Evolutionary conservation across 2,329 filamentous ascomycete genomes (phyloP).

Genomic region (Penicillium freii): DNA sequence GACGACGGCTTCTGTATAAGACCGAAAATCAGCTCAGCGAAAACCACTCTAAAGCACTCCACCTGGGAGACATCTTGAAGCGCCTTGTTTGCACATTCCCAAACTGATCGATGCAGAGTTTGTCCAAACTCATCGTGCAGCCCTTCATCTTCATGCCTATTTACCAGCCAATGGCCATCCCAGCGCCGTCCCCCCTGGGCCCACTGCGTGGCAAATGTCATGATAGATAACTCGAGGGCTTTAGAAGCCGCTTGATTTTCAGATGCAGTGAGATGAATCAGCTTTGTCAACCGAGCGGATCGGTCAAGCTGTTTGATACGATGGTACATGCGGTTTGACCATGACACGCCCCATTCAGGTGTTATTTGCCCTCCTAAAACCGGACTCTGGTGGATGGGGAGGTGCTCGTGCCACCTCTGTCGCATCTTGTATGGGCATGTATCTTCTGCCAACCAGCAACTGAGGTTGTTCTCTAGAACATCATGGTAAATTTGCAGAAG

Average conservation of each 20-base stretch:
- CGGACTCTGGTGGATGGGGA: not conserved
- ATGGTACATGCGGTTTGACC: not conserved
- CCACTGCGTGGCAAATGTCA: not conserved
- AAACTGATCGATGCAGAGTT: not conserved
- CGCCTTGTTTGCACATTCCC: not conserved
- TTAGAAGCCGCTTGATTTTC: not conserved
- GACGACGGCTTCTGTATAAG: not conserved
- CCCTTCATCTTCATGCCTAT: not conserved
- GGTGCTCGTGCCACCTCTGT: not conserved
- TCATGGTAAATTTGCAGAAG: not conserved
- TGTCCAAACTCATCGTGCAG: not conserved
- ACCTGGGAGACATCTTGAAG: not conserved
- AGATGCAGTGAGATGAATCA: not conserved
- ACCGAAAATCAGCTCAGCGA: not conserved
- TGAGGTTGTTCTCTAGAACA: not conserved
- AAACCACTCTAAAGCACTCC: not conserved
- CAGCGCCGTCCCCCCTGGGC: not conserved
- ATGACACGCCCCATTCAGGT: not conserved
- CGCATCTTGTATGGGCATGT: not conserved
- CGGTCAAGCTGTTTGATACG: not conserved
- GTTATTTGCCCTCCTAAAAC: not conserved
- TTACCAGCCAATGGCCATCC: not conserved
- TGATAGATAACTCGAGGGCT: not conserved
- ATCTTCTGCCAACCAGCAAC: not conserved
- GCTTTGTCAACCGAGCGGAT: not conserved